phyloP scores from a whole-genome alignment of 768 basidiomycete genomes.

The Agaricus bisporus region DNA sequence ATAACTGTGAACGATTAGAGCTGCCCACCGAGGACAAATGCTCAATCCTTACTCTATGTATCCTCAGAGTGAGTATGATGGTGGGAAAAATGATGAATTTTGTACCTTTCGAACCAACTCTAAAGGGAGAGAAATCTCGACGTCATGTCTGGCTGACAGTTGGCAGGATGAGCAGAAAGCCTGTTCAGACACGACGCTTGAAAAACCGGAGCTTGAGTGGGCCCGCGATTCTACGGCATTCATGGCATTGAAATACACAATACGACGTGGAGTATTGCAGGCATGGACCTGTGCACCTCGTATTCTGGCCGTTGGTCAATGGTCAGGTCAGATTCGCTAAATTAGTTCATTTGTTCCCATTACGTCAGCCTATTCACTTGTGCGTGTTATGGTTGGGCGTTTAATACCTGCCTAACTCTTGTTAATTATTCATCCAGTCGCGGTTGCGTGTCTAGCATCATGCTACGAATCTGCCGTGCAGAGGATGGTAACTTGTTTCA shows the following conservation, averaged over 20 bases:
- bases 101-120: background rate
- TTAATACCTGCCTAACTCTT: background rate
- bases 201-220: too few species aligned
- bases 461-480: slow-evolving; percentile 62
- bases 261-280: background rate
- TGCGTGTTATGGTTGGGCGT: background rate
- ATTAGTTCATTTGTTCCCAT: slow-evolving; percentile 3
- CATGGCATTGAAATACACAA: background rate
- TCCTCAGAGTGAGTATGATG: background rate
- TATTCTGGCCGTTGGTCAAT: too few species aligned
- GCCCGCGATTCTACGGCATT: background rate
- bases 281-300: too few species aligned
- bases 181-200: too few species aligned
- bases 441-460: slow-evolving; percentile 15
- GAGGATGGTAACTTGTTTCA: slow-evolving; percentile 60
- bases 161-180: background rate
- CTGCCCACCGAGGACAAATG: background rate
- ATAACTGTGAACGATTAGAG: slow-evolving; percentile 13
- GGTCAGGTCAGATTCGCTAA: too few species aligned
- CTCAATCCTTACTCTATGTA: background rate
- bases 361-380: slow-evolving; percentile 7
- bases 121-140: background rate
- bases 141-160: too few species aligned
- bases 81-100: background rate
- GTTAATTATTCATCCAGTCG: slow-evolving; percentile 4